Conservation (phyloP, 2,329 filamentous ascomycete genomes). For the Penicillium italicum region DNA sequence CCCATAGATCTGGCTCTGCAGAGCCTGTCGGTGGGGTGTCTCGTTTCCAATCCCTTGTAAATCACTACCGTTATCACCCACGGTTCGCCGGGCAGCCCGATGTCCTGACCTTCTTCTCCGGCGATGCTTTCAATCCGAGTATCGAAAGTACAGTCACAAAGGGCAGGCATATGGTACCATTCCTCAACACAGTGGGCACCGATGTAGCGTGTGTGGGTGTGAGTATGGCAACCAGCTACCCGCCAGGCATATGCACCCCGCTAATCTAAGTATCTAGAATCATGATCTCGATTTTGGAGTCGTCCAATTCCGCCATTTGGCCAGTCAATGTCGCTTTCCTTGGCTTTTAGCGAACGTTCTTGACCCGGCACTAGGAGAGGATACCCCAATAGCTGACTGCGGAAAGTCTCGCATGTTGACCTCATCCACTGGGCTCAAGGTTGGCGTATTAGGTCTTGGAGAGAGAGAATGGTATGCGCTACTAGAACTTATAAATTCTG, state of each 20-base stretch:
- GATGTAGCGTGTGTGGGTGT: constrained; percentile 79
- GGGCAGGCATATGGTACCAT: constrained; percentile 82
- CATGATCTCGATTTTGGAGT: constrained; percentile 93
- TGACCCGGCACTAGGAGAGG: constrained; percentile 73
- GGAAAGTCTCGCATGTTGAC: constrained; percentile 72
- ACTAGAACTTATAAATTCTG: too few relatives aligned
- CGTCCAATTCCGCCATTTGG: constrained; percentile 69
- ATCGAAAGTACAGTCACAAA: constrained; percentile 87
- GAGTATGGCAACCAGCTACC: constrained; percentile 36
- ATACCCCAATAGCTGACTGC: constrained; percentile 71
- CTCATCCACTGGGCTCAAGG: constrained; percentile 76
- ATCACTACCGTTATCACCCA: constrained; percentile 65
- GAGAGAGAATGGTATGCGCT: constrained; percentile 69
- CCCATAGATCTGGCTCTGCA: constrained; percentile 60
- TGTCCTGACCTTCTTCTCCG: constrained; percentile 78
- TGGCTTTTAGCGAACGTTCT: constrained; percentile 88
- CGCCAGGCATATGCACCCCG: constrained; percentile 4
- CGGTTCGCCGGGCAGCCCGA: constrained; percentile 61
- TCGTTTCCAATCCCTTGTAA: constrained; percentile 73
- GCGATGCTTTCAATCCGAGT: constrained; percentile 89
- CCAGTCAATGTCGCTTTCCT: constrained; percentile 73
- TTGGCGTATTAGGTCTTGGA: constrained; percentile 79
- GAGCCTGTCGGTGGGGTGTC: constrained; percentile 80
- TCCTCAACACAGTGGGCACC: constrained; percentile 74
- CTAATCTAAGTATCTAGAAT: constrained; percentile 54